phyloP scores from a whole-genome alignment of 192 early-diverging fungal species.

The Chytriomyces confervae region DNA sequence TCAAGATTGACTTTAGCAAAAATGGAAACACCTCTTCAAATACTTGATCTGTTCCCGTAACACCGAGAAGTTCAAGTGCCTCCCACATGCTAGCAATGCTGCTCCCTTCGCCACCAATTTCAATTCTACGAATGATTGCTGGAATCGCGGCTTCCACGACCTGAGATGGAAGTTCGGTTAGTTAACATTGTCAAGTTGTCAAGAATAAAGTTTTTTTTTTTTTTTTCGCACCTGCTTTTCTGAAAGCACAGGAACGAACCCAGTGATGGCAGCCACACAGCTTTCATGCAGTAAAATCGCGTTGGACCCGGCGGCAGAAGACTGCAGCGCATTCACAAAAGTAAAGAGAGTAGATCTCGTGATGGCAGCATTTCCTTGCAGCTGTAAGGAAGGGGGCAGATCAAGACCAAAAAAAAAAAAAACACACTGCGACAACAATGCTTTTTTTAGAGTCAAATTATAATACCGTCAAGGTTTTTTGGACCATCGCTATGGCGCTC shows the following conservation, averaged over 20 bases:
- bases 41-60: conserved; percentile 46
- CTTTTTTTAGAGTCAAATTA: neutral
- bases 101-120: conserved; percentile 15
- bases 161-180: conserved; percentile 7
- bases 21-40: conserved; percentile 43
- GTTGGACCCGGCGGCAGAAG: neutral
- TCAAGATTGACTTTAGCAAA: conserved; percentile 17
- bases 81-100: conserved; percentile 47
- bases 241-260: conserved; percentile 35
- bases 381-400: neutral
- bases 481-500: conserved; percentile 23
- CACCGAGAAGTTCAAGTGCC: conserved; percentile 48
- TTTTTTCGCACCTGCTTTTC: conserved; percentile 19
- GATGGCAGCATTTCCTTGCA: neutral
- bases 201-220: neutral
- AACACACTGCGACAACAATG: neutral
- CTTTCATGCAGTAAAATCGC: conserved; percentile 11
- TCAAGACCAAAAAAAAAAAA: neutral
- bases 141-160: conserved; percentile 50
- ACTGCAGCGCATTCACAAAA: conserved; percentile 19
- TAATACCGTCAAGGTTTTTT: conserved; percentile 4
- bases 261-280: conserved; percentile 33
- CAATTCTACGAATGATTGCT: conserved; percentile 41
- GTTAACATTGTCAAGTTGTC: neutral
- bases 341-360: conserved; percentile 31